Evolutionary conservation across 352 stramenopile genomes (phyloP).

Genomic region (Phytophthora sp.): DNA sequence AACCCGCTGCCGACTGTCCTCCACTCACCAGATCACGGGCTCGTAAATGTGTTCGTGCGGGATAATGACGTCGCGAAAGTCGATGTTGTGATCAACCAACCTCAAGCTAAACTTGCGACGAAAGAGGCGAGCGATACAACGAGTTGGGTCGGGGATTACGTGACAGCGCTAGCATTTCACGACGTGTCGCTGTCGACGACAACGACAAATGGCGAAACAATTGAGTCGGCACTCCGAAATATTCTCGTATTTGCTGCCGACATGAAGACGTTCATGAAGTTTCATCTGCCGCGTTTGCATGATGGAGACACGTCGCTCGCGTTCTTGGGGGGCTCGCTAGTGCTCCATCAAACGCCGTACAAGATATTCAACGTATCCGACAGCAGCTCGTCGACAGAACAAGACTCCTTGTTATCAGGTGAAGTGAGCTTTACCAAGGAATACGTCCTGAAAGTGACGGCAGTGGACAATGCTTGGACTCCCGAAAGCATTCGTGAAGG

Average conservation of each 20-base stretch:
- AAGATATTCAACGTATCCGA: slow-evolving; percentile 62
- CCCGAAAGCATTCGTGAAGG: slow-evolving; percentile 28
- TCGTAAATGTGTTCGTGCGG: slow-evolving; percentile 54
- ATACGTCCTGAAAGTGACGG: slow-evolving; percentile 54
- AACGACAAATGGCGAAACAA: slow-evolving; percentile 13
- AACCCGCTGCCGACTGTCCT: slow-evolving; percentile 64
- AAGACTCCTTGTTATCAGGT: background rate
- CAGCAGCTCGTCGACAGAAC: slow-evolving; percentile 7
- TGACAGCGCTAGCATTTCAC: slow-evolving; percentile 56
- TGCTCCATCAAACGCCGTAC: slow-evolving; percentile 69
- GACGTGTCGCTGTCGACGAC: slow-evolving; percentile 50
- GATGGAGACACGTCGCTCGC: slow-evolving; percentile 47
- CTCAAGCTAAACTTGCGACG: slow-evolving; percentile 35
- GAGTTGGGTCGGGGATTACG: slow-evolving; percentile 63
- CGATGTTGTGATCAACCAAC: slow-evolving; percentile 47
- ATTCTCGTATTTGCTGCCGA: slow-evolving; percentile 58
- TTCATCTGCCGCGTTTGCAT: slow-evolving; percentile 63
- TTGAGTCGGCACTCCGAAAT: slow-evolving; percentile 32
- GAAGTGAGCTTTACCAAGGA: slow-evolving; percentile 47
- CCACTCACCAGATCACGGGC: slow-evolving; percentile 48
- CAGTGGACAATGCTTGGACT: slow-evolving; percentile 60
- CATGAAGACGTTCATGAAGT: slow-evolving; percentile 66
- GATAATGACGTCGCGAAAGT: slow-evolving; percentile 62
- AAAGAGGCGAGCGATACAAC: slow-evolving; percentile 53
- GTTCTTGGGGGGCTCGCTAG: slow-evolving; percentile 44